A percentile compares a stretch with the other conserved stretches of the same genome.
These are phyloP conservation scores for Colletotrichum euphorbiae DNA, from an alignment of 2,329 filamentous ascomycete species.

Conservation along the genomic window DNA sequence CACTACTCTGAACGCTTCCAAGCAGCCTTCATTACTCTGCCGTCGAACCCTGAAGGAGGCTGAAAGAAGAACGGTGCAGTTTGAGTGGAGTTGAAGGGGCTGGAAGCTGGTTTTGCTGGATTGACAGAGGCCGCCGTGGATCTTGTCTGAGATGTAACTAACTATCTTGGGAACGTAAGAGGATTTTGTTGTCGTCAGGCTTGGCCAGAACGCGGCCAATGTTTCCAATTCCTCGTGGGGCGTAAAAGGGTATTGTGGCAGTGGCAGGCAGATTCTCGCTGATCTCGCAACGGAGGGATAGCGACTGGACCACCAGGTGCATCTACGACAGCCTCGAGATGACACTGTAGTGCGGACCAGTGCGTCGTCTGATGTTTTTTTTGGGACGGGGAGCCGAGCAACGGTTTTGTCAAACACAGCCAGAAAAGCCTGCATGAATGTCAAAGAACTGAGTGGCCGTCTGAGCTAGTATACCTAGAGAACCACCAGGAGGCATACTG, in stretches of 20 bases:
- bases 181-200: neutral
- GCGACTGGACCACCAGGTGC: neutral
- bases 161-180: neutral
- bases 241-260: neutral
- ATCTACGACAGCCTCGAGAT: neutral
- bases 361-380: conserved; percentile 6
- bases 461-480: neutral
- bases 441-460: conserved; percentile 9
- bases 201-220: neutral
- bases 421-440: conserved; percentile 11
- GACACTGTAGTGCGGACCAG: neutral
- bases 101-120: neutral
- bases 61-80: neutral
- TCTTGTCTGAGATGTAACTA: neutral
- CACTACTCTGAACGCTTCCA: neutral
- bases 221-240: neutral
- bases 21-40: neutral
- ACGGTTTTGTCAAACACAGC: conserved; percentile 30
- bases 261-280: neutral
- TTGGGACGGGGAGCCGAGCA: conserved; percentile 16
- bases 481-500: neutral
- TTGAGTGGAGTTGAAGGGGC: neutral
- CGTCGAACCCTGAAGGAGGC: too few species aligned
- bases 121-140: neutral
- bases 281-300: neutral